Base-by-base conservation (phyloP, 2,329 filamentous ascomycete genomes). In the Chalaropsis ovoidea region DNA sequence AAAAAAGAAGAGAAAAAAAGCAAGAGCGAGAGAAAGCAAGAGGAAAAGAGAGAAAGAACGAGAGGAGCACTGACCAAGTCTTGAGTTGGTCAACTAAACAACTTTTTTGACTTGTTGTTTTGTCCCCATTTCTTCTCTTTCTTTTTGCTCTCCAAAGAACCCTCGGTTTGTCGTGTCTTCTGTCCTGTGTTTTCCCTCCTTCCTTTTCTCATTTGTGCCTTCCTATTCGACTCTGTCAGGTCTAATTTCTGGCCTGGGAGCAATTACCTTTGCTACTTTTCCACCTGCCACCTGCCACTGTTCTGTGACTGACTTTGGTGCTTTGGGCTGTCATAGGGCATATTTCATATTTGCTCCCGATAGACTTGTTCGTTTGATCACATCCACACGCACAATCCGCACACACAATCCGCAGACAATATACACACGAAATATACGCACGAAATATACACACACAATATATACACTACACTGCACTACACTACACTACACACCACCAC, bases 111-210 rank as follows among this genome's bases (percentile, higher is more conserved):
- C 24, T 35, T 63, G 42, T 24, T 24, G 17, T 41, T 54, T 31
- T 65, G n/a, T 54, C 42, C 41, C 49, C 4, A 27, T 52, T 61
- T 35, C 22, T 19, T 61, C 31, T 52, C n/a, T 62, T 62, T 43
- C 47, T 15, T 52, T 49, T 64, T 52, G 52, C 54, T 42, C 42
- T 56, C 60, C 62, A 47, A 54, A 58, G 3, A 39, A 39, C 35
- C 8, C 8, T 39, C 8, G 35, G 35, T 3, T 39, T 39, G 35
- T 39, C 8, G 4, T 39, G 35, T 39, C 8, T 39, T 10, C 35
- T 39, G 4, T 39, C 35, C 35, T 17, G 35, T 42, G 10, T 45
- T 45, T 45, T 42, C 58, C 58, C 58, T 47, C 45, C 24, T 52
- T 27, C 10, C 24, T 52, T 52, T 52, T 4, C 22, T 17, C 19